Conservation (phyloP, 176 grass and related monocot species). For the Musa itinerans region DNA sequence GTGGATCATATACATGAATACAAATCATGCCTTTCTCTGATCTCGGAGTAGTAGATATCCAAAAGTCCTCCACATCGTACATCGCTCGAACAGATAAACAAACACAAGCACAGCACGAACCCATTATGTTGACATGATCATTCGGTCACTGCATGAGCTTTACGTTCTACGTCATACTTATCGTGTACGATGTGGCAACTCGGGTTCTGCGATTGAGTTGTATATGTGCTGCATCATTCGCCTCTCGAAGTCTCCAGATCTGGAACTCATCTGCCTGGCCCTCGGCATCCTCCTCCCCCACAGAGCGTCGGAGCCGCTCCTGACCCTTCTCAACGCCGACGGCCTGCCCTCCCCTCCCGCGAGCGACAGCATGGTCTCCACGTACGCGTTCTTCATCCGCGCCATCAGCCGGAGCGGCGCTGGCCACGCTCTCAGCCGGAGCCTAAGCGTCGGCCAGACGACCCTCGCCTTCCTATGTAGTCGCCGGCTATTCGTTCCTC, state of each 20-base stretch:
- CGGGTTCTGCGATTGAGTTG: conserved; percentile 24
- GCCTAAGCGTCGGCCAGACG: not conserved
- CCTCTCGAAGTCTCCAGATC: conserved; percentile 6
- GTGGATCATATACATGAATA: too few species aligned
- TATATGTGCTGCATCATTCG: conserved; percentile 35
- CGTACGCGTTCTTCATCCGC: conserved; percentile 21
- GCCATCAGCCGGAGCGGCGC: conserved; percentile 17
- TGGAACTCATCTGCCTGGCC: conserved; percentile 8
- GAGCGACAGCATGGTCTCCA: conserved; percentile 19
- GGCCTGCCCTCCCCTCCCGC: conserved; percentile 1
- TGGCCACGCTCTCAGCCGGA: not conserved
- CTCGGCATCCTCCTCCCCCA: conserved; percentile 18
- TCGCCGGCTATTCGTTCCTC: not conserved
- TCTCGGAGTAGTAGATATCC: too few species aligned
- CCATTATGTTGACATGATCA: too few species aligned
- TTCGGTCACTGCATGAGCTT: too few species aligned
- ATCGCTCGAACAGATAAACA: too few species aligned
- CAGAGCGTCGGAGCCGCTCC: not conserved
- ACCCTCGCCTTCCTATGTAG: not conserved
- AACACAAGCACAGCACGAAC: too few species aligned
- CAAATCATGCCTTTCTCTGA: too few species aligned
- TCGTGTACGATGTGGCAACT: conserved; percentile 10
- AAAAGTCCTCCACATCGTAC: too few species aligned
- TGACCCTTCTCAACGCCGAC: not conserved
- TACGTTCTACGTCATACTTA: too few species aligned